Conservation (phyloP, 441 rosid genomes). For the Breynia disticha region DNA sequence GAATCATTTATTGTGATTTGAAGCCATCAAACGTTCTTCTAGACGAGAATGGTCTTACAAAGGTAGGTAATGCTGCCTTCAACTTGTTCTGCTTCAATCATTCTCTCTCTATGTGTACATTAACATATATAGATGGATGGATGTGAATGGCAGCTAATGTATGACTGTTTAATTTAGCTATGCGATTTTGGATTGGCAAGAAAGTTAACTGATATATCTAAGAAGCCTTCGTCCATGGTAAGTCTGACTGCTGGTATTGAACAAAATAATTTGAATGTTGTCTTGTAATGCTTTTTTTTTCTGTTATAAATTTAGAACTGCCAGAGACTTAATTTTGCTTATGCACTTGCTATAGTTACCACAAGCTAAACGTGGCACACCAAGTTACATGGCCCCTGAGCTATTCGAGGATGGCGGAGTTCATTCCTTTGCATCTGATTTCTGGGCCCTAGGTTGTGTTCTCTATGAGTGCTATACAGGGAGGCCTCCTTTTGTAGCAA, state of each 20-base stretch:
- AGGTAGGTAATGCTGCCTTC: slow-evolving; percentile 31
- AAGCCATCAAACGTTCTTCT: slow-evolving; percentile 92
- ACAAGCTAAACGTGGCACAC: slow-evolving; percentile 97
- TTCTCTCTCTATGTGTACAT: too few species aligned
- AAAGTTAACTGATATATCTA: slow-evolving; percentile 66
- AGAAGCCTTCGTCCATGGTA: slow-evolving; percentile 64
- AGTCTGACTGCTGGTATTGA: neutral
- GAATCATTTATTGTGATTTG: slow-evolving; percentile 82
- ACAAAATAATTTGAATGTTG: neutral
- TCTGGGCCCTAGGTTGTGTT: slow-evolving; percentile 98
- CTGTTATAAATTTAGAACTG: neutral
- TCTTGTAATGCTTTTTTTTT: slow-evolving; percentile 9
- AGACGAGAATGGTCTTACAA: slow-evolving; percentile 82
- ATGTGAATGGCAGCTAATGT: neutral
- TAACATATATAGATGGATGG: too few species aligned
- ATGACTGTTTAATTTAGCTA: slow-evolving; percentile 43
- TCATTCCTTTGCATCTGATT: slow-evolving; percentile 95
- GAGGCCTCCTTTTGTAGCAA: slow-evolving; percentile 78
- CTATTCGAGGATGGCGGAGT: slow-evolving; percentile 95
- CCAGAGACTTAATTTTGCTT: slow-evolving; percentile 7
- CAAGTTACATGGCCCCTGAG: slow-evolving; percentile 98
- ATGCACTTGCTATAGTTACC: slow-evolving; percentile 34
- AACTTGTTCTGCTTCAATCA: too few species aligned
- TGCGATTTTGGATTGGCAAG: slow-evolving; percentile 97
- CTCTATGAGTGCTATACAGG: slow-evolving; percentile 90